Evolutionary conservation across 2,329 filamentous ascomycete species (phyloP).

Genomic region (Phoma sp.): DNA sequence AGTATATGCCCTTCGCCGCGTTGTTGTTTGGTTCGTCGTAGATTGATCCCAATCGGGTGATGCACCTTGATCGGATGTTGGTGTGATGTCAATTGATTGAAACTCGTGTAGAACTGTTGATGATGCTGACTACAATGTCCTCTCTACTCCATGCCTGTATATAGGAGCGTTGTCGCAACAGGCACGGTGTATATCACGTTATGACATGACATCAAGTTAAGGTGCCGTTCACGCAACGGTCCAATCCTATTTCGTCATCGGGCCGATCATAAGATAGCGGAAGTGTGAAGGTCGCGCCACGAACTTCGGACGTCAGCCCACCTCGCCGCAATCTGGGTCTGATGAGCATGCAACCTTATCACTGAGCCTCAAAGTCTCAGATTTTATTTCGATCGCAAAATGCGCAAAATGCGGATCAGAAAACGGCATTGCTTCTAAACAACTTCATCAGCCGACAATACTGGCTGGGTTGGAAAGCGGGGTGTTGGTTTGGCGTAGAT

Average conservation of each 20-base stretch:
- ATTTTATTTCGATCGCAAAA: not conserved
- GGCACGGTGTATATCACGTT: constrained; percentile 22
- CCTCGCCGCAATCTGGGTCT: constrained; percentile 2
- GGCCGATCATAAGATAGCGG: constrained; percentile 21
- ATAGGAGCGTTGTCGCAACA: not conserved
- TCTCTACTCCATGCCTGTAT: not conserved
- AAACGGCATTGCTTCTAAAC: not conserved
- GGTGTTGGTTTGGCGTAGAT: not conserved
- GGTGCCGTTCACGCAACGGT: constrained; percentile 11
- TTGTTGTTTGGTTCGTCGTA: constrained; percentile 1
- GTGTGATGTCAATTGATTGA: constrained; percentile 6
- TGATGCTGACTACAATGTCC: not conserved
- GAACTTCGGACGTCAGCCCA: constrained; percentile 28
- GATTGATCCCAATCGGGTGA: constrained; percentile 20
- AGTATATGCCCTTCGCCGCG: constrained; percentile 12
- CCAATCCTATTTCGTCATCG: constrained; percentile 17
- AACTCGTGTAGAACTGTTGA: constrained; percentile 1
- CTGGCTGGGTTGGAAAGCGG: not conserved
- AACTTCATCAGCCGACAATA: not conserved
- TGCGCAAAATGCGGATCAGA: not conserved
- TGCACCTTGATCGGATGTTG: constrained; percentile 18
- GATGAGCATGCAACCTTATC: constrained; percentile 5
- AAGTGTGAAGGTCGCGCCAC: constrained; percentile 32
- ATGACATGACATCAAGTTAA: constrained; percentile 14
- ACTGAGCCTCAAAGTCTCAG: constrained; percentile 10